Evolutionary conservation across 2,329 filamentous ascomycete genomes (phyloP).

Genomic region (Pezicula rhizophila): DNA sequence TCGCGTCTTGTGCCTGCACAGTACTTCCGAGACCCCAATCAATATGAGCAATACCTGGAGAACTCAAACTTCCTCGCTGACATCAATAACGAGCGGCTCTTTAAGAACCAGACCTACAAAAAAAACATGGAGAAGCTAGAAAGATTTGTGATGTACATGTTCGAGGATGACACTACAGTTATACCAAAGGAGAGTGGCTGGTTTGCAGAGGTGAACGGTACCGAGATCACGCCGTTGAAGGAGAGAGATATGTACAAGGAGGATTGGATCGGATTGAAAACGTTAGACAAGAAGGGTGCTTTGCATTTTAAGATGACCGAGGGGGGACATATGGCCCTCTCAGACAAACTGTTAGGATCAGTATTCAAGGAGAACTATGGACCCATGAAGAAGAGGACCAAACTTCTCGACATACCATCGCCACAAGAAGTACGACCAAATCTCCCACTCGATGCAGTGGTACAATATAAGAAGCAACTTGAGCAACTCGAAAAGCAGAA

Average conservation of each 20-base stretch:
- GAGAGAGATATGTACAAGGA: constrained; percentile 73
- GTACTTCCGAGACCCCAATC: constrained; percentile 73
- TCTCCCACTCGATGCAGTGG: background rate
- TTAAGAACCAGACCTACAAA: constrained; percentile 71
- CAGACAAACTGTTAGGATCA: constrained; percentile 53
- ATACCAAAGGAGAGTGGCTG: constrained; percentile 86
- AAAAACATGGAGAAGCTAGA: constrained; percentile 63
- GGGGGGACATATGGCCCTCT: constrained; percentile 80
- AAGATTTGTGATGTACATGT: constrained; percentile 84
- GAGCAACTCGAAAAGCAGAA: constrained; percentile 1
- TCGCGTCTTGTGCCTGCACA: constrained; percentile 80
- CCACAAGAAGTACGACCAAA: background rate
- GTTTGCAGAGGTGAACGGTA: constrained; percentile 81
- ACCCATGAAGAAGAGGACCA: constrained; percentile 14
- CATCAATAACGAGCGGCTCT: constrained; percentile 82
- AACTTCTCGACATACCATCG: too few relatives aligned
- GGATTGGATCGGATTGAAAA: constrained; percentile 86
- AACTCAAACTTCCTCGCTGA: constrained; percentile 86
- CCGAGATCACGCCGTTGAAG: constrained; percentile 59
- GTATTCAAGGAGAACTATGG: constrained; percentile 37
- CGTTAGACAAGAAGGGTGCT: constrained; percentile 71
- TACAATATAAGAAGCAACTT: background rate
- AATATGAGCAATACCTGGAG: constrained; percentile 69
- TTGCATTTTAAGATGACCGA: constrained; percentile 67
- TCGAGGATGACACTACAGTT: constrained; percentile 77